Conservation (phyloP, 2,329 filamentous ascomycete genomes). For the Phoma sp. region DNA sequence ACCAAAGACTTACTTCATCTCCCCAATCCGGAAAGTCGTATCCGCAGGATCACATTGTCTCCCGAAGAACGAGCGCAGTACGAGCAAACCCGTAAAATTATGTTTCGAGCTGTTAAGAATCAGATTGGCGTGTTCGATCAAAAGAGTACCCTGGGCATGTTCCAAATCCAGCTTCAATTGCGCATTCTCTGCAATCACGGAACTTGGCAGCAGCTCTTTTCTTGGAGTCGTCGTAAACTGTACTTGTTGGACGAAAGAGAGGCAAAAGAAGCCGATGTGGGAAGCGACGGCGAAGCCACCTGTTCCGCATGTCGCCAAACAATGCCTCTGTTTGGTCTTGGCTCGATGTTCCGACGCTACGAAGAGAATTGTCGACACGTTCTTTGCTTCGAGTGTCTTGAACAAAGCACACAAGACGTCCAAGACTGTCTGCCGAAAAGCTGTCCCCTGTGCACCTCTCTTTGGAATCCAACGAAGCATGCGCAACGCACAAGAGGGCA, state of each 20-base stretch:
- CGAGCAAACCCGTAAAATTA: constrained; percentile 40
- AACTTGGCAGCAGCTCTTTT: constrained; percentile 55
- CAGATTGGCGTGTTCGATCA: constrained; percentile 46
- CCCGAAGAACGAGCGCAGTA: constrained; percentile 39
- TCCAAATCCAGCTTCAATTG: constrained; percentile 56
- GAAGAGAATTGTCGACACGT: constrained; percentile 39
- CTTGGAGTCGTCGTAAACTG: constrained; percentile 49
- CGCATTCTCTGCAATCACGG: constrained; percentile 60
- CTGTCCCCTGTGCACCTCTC: constrained; percentile 34
- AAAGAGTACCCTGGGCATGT: constrained; percentile 52
- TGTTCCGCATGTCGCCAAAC: constrained; percentile 42
- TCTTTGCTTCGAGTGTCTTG: constrained; percentile 46
- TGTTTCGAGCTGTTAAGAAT: constrained; percentile 50
- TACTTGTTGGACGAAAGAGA: constrained; percentile 46
- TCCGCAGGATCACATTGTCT: constrained; percentile 44
- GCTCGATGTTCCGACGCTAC: constrained; percentile 31
- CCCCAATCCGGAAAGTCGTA: constrained; percentile 34
- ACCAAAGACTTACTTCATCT: constrained; percentile 52
- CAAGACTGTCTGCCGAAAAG: constrained; percentile 8
- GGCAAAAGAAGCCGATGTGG: constrained; percentile 37
- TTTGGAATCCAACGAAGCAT: constrained; percentile 14
- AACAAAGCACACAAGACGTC: constrained; percentile 23
- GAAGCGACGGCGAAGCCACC: constrained; percentile 34
- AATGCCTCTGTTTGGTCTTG: constrained; percentile 29
- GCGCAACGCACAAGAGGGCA: background rate